phyloP scores from a whole-genome alignment of 2,329 filamentous ascomycete species.

The Verticillium longisporum region DNA sequence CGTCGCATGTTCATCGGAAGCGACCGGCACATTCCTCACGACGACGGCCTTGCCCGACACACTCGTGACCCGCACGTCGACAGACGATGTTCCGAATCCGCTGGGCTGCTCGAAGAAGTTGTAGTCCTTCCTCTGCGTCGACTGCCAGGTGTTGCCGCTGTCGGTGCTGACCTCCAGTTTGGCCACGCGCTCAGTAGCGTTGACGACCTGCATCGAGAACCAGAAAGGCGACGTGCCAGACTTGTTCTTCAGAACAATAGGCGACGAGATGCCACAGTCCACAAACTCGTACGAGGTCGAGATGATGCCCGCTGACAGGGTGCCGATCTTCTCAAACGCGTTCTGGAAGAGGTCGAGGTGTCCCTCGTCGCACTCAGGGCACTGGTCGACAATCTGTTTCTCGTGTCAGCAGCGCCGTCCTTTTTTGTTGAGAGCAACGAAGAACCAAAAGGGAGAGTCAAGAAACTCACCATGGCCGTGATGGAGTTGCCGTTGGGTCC shows the following conservation, averaged over 20 bases:
- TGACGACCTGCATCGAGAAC: conserved; percentile 51
- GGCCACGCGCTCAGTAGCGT: conserved; percentile 49
- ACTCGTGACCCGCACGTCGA: conserved; percentile 51
- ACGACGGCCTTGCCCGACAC: conserved; percentile 40
- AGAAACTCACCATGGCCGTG: conserved; percentile 52
- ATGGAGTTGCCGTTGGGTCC: conserved; percentile 49
- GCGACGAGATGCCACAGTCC: conserved; percentile 32
- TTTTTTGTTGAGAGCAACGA: too few relatives aligned
- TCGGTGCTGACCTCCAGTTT: conserved; percentile 56
- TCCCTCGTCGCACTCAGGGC: conserved; percentile 30
- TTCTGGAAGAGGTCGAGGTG: conserved; percentile 39
- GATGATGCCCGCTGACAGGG: conserved; percentile 26
- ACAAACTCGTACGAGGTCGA: conserved; percentile 27
- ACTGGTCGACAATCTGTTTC: conserved; percentile 35
- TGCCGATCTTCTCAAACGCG: conserved; percentile 30
- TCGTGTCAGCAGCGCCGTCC: conserved; percentile 1
- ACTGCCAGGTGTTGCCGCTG: conserved; percentile 50
- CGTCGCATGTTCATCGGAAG: conserved; percentile 19
- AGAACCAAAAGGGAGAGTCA: background rate
- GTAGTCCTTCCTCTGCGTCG: conserved; percentile 45
- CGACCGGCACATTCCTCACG: conserved; percentile 42
- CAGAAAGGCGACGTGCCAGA: conserved; percentile 33
- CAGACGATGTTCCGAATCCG: conserved; percentile 47
- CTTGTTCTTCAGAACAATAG: conserved; percentile 37
- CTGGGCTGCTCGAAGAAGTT: conserved; percentile 56